Base-by-base conservation (phyloP, 345 rosid genomes). In the Cardamine chenopodiifolia region DNA sequence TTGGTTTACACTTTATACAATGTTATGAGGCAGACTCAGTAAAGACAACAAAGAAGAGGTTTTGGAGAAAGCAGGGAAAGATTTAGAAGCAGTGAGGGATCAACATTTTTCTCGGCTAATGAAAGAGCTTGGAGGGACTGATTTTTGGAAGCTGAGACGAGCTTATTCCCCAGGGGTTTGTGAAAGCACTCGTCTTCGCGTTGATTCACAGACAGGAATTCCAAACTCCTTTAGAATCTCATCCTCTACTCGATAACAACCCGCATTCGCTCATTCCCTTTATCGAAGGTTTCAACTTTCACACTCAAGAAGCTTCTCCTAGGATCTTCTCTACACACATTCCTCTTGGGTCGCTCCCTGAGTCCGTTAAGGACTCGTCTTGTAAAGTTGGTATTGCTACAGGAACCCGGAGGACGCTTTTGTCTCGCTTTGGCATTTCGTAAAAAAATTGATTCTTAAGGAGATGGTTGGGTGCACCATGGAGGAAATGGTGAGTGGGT, bases 101-200 rank as follows among this genome's bases (percentile, higher is more conserved):
- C 93, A 83, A 74, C 75, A 90, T 25, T 62, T 95, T 20, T 76
- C 90, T 7, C 85, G 83, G 69, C 81, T 95, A 73, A 85, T 86
- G 76, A 89, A 87, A 82, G 99, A 95, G 70, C 79, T 92, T 73
- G 90, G 77, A 74, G 99, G 99, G 58, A 86, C 88, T 68, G 97
- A 90, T 69, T 90, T 92, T 66, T 92, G 97, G 98, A 95, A 88
- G 86, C 86, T 92, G 20, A 78, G 99, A 71, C 81, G 94, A 32
- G 94, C 98, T 52, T 92, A 89, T 78, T 90, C 97, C 70, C 97
- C 97, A 2, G 99, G 98, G 91, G 99, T 76, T 8, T 55, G 71
- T 92, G 53, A 85, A 89, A 62, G 78, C 90, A 12, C 22, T 89
- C 0, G 68, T 69, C 12, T 85, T 84, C 65, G 86, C 88, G 18